These are phyloP conservation scores for Boletellus ananas DNA, from an alignment of 768 basidiomycete species.

Conservation along the genomic window DNA sequence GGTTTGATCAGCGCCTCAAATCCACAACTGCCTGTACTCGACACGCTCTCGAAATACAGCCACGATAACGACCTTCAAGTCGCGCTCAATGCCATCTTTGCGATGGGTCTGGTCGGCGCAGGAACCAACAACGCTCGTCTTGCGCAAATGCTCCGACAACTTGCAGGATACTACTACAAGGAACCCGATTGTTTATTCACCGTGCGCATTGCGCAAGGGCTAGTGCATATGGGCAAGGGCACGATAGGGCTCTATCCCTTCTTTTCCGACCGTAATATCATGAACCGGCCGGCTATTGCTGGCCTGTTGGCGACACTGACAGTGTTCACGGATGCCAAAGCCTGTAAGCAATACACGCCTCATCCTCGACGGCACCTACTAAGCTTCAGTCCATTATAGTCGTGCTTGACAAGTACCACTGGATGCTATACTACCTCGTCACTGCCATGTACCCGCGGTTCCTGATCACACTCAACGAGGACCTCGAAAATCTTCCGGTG, in stretches of 20 bases:
- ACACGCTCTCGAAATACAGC: slow-evolving; percentile 97
- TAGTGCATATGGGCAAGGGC: slow-evolving; percentile 99
- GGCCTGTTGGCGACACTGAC: slow-evolving; percentile 85
- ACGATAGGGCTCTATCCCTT: slow-evolving; percentile 96
- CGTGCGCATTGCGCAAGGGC: slow-evolving; percentile 91
- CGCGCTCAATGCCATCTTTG: slow-evolving; percentile 95
- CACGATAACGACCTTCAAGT: slow-evolving; percentile 98
- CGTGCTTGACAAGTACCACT: slow-evolving; percentile 91
- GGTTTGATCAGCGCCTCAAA: slow-evolving; percentile 95
- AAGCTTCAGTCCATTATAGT: slow-evolving; percentile 45
- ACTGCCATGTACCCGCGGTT: slow-evolving; percentile 98
- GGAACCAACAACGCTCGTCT: slow-evolving; percentile 98
- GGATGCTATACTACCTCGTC: slow-evolving; percentile 97
- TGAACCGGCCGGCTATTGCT: slow-evolving; percentile 86
- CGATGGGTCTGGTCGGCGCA: slow-evolving; percentile 97
- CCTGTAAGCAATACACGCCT: slow-evolving; percentile 57
- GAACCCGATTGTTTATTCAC: slow-evolving; percentile 96
- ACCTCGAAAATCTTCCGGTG: slow-evolving; percentile 79
- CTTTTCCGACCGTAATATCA: slow-evolving; percentile 87
- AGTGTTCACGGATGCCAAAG: slow-evolving; percentile 91
- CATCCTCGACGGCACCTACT: background rate
- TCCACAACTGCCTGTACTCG: slow-evolving; percentile 89
- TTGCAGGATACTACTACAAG: slow-evolving; percentile 98
- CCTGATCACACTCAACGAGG: slow-evolving; percentile 94
- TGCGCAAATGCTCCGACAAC: slow-evolving; percentile 94